Conservation (phyloP, 2,329 filamentous ascomycete species). For the Berkeleyomyces rouxiae region DNA sequence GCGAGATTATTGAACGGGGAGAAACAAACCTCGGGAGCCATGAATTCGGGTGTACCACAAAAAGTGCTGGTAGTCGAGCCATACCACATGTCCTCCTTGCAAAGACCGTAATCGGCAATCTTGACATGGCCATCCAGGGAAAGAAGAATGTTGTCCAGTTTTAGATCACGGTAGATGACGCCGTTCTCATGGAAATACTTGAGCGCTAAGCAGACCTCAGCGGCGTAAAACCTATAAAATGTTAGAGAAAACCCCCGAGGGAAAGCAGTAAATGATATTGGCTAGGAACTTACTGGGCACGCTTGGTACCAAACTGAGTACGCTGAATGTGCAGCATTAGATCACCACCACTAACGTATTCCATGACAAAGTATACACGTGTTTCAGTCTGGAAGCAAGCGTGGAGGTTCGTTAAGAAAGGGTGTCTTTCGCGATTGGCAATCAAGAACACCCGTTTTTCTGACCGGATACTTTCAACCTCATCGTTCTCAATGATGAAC, state of each 20-base stretch:
- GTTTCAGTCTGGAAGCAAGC: constrained; percentile 99
- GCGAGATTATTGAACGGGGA: neutral
- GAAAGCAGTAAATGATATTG: neutral
- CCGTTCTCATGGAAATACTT: constrained; percentile 99
- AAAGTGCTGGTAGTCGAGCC: constrained; percentile 93
- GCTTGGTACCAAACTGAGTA: constrained; percentile 86
- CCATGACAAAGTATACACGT: constrained; percentile 97
- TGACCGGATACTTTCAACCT: constrained; percentile 92
- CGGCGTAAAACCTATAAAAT: constrained; percentile 69
- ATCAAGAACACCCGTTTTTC: constrained; percentile 96
- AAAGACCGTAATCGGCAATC: constrained; percentile 95
- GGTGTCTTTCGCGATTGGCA: constrained; percentile 91
- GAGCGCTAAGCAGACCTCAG: constrained; percentile 87
- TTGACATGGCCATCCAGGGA: constrained; percentile 96
- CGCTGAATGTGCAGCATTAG: constrained; percentile 98
- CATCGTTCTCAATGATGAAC: constrained; percentile 98
- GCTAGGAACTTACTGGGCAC: constrained; percentile 62
- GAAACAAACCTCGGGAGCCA: constrained; percentile 71
- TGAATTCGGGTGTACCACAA: constrained; percentile 98
- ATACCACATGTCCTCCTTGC: constrained; percentile 99
- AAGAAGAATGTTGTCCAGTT: constrained; percentile 81
- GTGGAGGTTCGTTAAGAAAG: constrained; percentile 86
- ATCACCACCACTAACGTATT: constrained; percentile 97
- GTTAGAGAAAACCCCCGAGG: neutral
- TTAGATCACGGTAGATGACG: constrained; percentile 95